Evolutionary conservation across 495 filamentous ascomycete genomes (phyloP).

Genomic region (Hypoxylon crocopeplum): DNA sequence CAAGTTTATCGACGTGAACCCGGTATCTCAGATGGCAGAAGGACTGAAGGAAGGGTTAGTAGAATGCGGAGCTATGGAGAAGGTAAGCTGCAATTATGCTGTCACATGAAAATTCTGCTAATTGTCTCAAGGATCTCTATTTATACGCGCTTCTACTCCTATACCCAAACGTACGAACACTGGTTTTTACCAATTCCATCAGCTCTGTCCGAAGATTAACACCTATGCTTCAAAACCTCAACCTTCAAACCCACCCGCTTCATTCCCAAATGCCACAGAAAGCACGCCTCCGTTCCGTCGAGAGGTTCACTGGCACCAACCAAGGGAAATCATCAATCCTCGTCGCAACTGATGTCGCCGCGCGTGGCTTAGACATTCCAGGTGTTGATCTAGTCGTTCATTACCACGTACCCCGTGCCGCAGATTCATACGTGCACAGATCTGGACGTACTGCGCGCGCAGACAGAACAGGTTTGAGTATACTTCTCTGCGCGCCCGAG

Average conservation of each 20-base stretch:
- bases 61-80: conserved; percentile 91
- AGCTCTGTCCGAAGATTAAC: conserved; percentile 86
- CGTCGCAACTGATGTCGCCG: conserved; percentile 93
- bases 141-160: conserved; percentile 88
- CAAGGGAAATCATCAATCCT: conserved; percentile 67
- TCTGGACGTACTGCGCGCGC: conserved; percentile 95
- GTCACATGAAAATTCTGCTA: conserved; percentile 10
- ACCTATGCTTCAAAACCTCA: conserved; percentile 82
- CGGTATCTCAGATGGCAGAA: conserved; percentile 82
- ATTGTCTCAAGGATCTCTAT: conserved; percentile 73
- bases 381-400: conserved; percentile 86
- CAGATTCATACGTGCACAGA: conserved; percentile 93
- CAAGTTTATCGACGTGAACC: conserved; percentile 92
- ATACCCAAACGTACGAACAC: conserved; percentile 76
- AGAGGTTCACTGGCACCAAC: conserved; percentile 79
- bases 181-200: conserved; percentile 96
- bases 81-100: conserved; percentile 56
- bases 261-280: conserved; percentile 97
- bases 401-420: conserved; percentile 91
- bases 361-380: conserved; percentile 94
- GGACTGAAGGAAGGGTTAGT: conserved; percentile 87
- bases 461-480: conserved; percentile 73
- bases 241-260: conserved; percentile 76
- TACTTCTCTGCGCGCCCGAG: conserved; percentile 89
- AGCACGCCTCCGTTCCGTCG: conserved; percentile 89